phyloP scores from a whole-genome alignment of 2,329 filamentous ascomycete species.

The Pezizomycotina sp. region DNA sequence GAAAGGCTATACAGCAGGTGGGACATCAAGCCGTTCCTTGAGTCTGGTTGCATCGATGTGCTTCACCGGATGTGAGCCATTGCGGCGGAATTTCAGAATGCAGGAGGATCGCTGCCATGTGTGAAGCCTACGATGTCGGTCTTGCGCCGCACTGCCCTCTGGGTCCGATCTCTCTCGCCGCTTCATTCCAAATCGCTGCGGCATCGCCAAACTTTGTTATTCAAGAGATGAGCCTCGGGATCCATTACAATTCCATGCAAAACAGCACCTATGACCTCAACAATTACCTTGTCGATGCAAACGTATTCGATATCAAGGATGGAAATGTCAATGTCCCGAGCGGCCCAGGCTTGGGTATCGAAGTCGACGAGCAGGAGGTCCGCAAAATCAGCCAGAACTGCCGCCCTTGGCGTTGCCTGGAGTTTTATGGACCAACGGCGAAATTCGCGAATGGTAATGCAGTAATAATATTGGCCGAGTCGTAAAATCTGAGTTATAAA shows the following conservation, averaged over 20 bases:
- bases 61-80: constrained; percentile 55
- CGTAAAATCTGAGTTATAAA: constrained; percentile 1
- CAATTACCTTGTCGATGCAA: constrained; percentile 48
- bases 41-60: constrained; percentile 51
- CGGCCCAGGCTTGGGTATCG: constrained; percentile 50
- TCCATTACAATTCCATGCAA: constrained; percentile 53
- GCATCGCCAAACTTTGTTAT: constrained; percentile 50
- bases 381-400: constrained; percentile 39
- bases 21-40: constrained; percentile 57
- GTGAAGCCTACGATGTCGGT: constrained; percentile 48
- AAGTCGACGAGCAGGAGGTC: constrained; percentile 53
- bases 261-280: constrained; percentile 46
- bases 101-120: constrained; percentile 51
- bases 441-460: constrained; percentile 49
- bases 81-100: constrained; percentile 58
- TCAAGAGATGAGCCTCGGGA: constrained; percentile 62
- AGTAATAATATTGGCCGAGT: constrained; percentile 3
- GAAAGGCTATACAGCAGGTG: constrained; percentile 56
- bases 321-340: constrained; percentile 46
- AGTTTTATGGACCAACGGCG: constrained; percentile 50
- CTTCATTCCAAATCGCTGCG: constrained; percentile 50
- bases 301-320: constrained; percentile 48
- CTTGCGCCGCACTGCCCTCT: constrained; percentile 59
- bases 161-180: constrained; percentile 56
- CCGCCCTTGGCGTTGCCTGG: constrained; percentile 49